Evolutionary conservation across 164 flowering plant species (phyloP), one percentile per base, ranked within the genome.

Genomic region (Annona cherimola): DNA sequence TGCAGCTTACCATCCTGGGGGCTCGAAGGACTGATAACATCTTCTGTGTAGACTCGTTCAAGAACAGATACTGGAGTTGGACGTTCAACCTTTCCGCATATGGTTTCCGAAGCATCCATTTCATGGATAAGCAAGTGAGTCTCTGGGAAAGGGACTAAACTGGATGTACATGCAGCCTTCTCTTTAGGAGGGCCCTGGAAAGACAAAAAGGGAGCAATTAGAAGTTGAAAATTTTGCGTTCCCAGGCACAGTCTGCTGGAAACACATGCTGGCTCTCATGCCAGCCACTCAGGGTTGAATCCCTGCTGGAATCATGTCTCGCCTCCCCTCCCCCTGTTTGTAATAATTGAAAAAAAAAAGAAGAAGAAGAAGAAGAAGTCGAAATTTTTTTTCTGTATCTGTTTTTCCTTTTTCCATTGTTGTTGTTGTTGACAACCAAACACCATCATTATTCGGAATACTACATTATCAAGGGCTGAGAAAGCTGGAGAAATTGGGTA

Each of bases 61-160:
- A 95, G 96, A 75, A 95, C 93, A 69, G 99, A 95, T 26, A 90
- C 76, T 16, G 98, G 98, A 81, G 98, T 95, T 42, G 87, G 89
- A 67, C 89, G 71, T 76, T 85, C 95, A 59, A 79, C 75, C 73
- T 76, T 71, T 19, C 77, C 77, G 42, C 63, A 66, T 44, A 74
- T 63, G 73, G 63, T 77, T 59, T 82, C 88, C 20, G 71, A 50
- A 77, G 77, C 79, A 76, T 82, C 85, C 57, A 67, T 72, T 59
- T 77, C 78, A 19, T 69, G 76, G 43, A 45, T 72, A 35, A 69
- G 69, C 66, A 69, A 73, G 77, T 78, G 81, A 70, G 74, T 72
- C 16, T 84, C 60, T 4, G 85, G 78, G 20, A 81, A 83, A 61
- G 75, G 54, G 44, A 35, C 57, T 59, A 75, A 57, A n/a, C 85